These are phyloP conservation scores for Talaromyces sp. DNA, from an alignment of 2,329 filamentous ascomycete genomes.

Conservation along the genomic window DNA sequence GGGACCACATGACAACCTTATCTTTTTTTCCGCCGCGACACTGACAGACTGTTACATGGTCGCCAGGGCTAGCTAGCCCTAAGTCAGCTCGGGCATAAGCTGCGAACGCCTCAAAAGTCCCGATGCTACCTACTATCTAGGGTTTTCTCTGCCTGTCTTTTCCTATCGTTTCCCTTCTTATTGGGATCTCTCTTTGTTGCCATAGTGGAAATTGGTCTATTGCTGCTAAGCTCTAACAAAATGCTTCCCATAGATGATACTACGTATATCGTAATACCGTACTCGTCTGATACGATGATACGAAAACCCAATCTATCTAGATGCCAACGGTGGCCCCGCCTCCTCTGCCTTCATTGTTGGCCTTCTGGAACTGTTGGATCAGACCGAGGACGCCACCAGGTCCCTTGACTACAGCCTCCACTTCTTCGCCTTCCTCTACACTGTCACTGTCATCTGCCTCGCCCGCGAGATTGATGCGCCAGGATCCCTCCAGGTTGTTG, in stretches of 20 bases:
- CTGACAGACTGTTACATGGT: neutral
- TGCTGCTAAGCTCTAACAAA: neutral
- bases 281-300: neutral
- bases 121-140: neutral
- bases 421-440: slow-evolving; percentile 43
- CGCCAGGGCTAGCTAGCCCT: neutral
- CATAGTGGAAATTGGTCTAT: neutral
- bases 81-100: neutral
- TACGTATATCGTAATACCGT: neutral
- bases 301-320: neutral
- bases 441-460: slow-evolving; percentile 32
- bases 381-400: slow-evolving; percentile 56
- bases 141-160: neutral
- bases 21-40: neutral
- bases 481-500: slow-evolving; percentile 54
- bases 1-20: neutral
- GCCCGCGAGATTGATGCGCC: slow-evolving; percentile 40
- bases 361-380: slow-evolving; percentile 62
- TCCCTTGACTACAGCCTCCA: slow-evolving; percentile 41
- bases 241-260: neutral
- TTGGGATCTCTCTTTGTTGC: neutral
- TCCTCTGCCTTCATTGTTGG: slow-evolving; percentile 35
- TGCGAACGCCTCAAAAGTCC: neutral
- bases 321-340: slow-evolving; percentile 16
- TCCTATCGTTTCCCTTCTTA: neutral